These are phyloP conservation scores for Aspergillus mulundensis DNA, from an alignment of 495 filamentous ascomycete genomes.

Conservation along the genomic window DNA sequence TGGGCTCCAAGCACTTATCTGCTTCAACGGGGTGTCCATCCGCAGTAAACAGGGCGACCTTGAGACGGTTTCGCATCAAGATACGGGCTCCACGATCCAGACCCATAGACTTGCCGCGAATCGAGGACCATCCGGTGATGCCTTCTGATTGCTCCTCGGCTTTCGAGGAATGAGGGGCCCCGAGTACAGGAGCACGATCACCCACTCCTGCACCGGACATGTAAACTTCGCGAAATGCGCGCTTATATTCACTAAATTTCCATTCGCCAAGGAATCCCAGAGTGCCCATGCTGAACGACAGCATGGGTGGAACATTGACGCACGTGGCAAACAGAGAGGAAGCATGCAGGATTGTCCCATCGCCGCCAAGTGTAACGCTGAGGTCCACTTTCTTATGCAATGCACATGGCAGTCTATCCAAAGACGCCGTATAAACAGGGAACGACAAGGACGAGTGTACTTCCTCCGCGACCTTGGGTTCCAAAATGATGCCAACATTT, in stretches of 20 bases:
- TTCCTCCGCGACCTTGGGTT: slow-evolving; percentile 65
- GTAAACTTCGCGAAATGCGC: slow-evolving; percentile 87
- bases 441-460: slow-evolving; percentile 71
- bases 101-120: slow-evolving; percentile 82
- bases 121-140: slow-evolving; percentile 62
- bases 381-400: slow-evolving; percentile 74
- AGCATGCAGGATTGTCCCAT: slow-evolving; percentile 91
- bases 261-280: slow-evolving; percentile 94
- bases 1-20: slow-evolving; percentile 12
- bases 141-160: slow-evolving; percentile 22
- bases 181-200: slow-evolving; percentile 38
- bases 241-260: slow-evolving; percentile 87
- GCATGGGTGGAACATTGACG: slow-evolving; percentile 77
- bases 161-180: slow-evolving; percentile 18
- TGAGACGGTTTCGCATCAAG: slow-evolving; percentile 78
- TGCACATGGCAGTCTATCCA: slow-evolving; percentile 33
- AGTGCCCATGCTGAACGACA: slow-evolving; percentile 95
- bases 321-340: slow-evolving; percentile 86
- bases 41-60: slow-evolving; percentile 70
- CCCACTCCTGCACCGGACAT: slow-evolving; percentile 75
- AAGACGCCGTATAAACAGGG: slow-evolving; percentile 61
- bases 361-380: slow-evolving; percentile 83
- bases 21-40: slow-evolving; percentile 49
- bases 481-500: slow-evolving; percentile 75
- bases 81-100: slow-evolving; percentile 66